Evolutionary conservation across 1,139 yeast genomes (phyloP).

Genomic region (Pichia sp.): DNA sequence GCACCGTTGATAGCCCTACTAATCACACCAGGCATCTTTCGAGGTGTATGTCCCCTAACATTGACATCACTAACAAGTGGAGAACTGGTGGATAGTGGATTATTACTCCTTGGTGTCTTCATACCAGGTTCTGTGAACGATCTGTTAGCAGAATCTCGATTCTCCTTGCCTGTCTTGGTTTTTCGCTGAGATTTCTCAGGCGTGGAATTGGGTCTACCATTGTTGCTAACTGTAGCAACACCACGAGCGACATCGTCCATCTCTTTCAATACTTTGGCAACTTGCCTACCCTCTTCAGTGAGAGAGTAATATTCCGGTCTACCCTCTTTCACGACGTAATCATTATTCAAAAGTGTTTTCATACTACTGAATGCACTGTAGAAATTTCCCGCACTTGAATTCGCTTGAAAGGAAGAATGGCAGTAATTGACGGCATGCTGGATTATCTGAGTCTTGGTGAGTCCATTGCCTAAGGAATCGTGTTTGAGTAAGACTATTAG

Average conservation of each 20-base stretch:
- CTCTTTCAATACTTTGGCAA: slow-evolving; percentile 51
- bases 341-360: slow-evolving; percentile 56
- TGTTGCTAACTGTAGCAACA: no score
- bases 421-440: slow-evolving; percentile 54
- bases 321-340: slow-evolving; percentile 51
- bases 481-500: slow-evolving; percentile 52
- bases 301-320: slow-evolving; percentile 55
- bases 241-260: no score
- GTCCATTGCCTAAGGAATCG: slow-evolving; percentile 44
- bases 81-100: slow-evolving; percentile 10
- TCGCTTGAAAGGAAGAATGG: slow-evolving; percentile 56
- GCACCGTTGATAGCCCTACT: no score
- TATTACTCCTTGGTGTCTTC: background rate
- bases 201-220: no score
- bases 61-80: slow-evolving; percentile 4
- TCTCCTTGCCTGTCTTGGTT: no score
- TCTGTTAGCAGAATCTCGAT: background rate
- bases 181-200: no score
- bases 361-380: slow-evolving; percentile 79
- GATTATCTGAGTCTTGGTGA: slow-evolving; percentile 55
- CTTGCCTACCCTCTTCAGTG: slow-evolving; percentile 64
- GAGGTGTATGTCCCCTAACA: no score
- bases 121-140: background rate
- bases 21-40: no score
- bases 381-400: slow-evolving; percentile 53